Conservation (phyloP, 2,329 filamentous ascomycete species). For the Colletotrichum sp. region DNA sequence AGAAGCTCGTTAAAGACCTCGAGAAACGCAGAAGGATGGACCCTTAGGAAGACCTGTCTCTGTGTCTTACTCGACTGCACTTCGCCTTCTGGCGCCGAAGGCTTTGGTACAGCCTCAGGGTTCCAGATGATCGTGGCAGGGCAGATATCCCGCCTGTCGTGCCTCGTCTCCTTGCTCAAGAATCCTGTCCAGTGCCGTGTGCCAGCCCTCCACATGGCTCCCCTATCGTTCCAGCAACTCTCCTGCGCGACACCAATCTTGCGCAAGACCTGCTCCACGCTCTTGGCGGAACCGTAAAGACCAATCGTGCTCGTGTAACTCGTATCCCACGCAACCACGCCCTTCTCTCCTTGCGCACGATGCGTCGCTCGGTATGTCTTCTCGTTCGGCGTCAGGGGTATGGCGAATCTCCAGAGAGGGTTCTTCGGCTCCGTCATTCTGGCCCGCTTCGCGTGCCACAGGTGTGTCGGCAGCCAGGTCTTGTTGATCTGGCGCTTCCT, state of each 20-base stretch:
- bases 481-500: conserved; percentile 86
- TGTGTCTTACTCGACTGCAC: conserved; percentile 27
- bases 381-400: conserved; percentile 84
- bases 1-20: conserved; percentile 71
- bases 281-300: conserved; percentile 69
- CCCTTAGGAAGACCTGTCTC: conserved; percentile 68
- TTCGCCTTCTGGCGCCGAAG: conserved; percentile 20
- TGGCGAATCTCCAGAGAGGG: conserved; percentile 87
- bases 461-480: conserved; percentile 92
- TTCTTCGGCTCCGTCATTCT: conserved; percentile 82
- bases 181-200: conserved; percentile 53
- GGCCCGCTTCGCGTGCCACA: conserved; percentile 92
- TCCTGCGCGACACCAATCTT: conserved; percentile 67
- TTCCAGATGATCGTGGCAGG: conserved; percentile 81
- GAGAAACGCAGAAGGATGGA: conserved; percentile 83
- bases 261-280: conserved; percentile 70
- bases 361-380: conserved; percentile 92
- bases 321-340: conserved; percentile 88
- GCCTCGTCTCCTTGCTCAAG: conserved; percentile 60
- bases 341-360: conserved; percentile 75
- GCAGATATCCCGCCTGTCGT: conserved; percentile 64
- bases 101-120: conserved; percentile 37
- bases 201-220: conserved; percentile 72
- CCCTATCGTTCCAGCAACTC: conserved; percentile 66
- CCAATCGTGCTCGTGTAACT: conserved; percentile 92